phyloP scores from a whole-genome alignment of 768 basidiomycete genomes.

The Cystobasidium onofrii region DNA sequence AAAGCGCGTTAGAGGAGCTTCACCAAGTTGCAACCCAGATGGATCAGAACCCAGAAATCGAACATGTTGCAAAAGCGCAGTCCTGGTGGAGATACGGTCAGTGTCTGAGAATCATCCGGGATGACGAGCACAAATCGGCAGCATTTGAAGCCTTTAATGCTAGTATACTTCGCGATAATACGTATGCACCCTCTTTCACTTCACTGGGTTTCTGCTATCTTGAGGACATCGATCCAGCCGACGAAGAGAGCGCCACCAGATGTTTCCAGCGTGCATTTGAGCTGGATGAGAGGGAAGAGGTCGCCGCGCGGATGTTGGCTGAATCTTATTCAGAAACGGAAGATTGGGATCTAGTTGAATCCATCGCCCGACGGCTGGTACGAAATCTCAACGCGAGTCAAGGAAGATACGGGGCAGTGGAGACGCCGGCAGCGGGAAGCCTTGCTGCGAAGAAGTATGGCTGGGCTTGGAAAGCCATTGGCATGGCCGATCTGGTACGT shows the following conservation, averaged over 20 bases:
- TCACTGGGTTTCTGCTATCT: constrained; percentile 84
- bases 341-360: constrained; percentile 92
- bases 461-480: constrained; percentile 98
- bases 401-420: constrained; percentile 51
- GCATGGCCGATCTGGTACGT: constrained; percentile 73
- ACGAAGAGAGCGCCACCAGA: constrained; percentile 76
- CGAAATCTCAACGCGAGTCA: constrained; percentile 75
- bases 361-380: constrained; percentile 83
- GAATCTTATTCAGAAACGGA: constrained; percentile 82
- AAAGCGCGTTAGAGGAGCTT: constrained; percentile 43
- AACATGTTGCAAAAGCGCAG: constrained; percentile 56
- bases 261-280: constrained; percentile 99
- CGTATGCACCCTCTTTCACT: constrained; percentile 85
- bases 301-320: constrained; percentile 74
- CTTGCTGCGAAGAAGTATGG: constrained; percentile 57
- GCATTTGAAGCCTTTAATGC: constrained; percentile 67
- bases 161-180: constrained; percentile 63
- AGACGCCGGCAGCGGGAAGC: constrained; percentile 43
- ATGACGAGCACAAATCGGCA: constrained; percentile 44
- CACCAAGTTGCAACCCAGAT: constrained; percentile 43
- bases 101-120: constrained; percentile 63
- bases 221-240: constrained; percentile 61
- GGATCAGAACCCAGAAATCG: constrained; percentile 51
- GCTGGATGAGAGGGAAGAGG: constrained; percentile 76
- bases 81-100: constrained; percentile 78